phyloP scores from a whole-genome alignment of 768 basidiomycete genomes.

The Rubroboletus pulcherrimus region DNA sequence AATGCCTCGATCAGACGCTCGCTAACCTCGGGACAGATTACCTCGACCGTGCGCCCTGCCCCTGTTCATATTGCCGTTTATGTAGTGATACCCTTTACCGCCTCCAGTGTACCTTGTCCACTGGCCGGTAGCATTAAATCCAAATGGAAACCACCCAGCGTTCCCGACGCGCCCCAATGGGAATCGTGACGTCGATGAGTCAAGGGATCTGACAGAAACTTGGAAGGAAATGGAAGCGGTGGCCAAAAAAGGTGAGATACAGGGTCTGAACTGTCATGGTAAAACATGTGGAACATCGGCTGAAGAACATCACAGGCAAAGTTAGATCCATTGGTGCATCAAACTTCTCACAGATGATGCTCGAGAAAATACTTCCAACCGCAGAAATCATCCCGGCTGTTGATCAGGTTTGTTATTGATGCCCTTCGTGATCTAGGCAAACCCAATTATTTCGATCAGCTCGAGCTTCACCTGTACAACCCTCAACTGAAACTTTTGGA shows the following conservation, averaged over 20 bases:
- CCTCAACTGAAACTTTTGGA: slow-evolving; percentile 65
- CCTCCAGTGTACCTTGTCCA: slow-evolving; percentile 60
- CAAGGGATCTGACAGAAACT: slow-evolving; percentile 66
- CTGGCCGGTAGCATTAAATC: slow-evolving; percentile 78
- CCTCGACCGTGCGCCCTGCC: slow-evolving; percentile 62
- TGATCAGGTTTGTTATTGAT: slow-evolving; percentile 52
- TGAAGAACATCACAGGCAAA: slow-evolving; percentile 45
- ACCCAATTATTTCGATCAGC: slow-evolving; percentile 32
- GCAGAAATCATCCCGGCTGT: slow-evolving; percentile 70
- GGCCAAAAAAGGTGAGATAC: slow-evolving; percentile 50
- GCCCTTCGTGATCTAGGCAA: background rate
- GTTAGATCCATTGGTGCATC: slow-evolving; percentile 67
- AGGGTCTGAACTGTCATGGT: background rate
- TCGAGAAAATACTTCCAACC: slow-evolving; percentile 66
- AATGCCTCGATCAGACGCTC: slow-evolving; percentile 71
- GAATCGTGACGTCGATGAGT: slow-evolving; percentile 61
- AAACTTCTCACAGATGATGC: slow-evolving; percentile 65
- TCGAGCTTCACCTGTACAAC: slow-evolving; percentile 73
- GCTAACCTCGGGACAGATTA: slow-evolving; percentile 80
- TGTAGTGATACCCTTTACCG: background rate
- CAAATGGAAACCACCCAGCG: slow-evolving; percentile 57
- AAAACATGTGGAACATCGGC: slow-evolving; percentile 2
- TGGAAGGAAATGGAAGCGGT: slow-evolving; percentile 84
- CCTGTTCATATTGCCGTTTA: background rate
- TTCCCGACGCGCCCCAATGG: slow-evolving; percentile 61